Evolutionary conservation across 2,329 filamentous ascomycete genomes (phyloP), one percentile per base, ranked within the genome.

Genomic region (Neobulgaria alba): DNA sequence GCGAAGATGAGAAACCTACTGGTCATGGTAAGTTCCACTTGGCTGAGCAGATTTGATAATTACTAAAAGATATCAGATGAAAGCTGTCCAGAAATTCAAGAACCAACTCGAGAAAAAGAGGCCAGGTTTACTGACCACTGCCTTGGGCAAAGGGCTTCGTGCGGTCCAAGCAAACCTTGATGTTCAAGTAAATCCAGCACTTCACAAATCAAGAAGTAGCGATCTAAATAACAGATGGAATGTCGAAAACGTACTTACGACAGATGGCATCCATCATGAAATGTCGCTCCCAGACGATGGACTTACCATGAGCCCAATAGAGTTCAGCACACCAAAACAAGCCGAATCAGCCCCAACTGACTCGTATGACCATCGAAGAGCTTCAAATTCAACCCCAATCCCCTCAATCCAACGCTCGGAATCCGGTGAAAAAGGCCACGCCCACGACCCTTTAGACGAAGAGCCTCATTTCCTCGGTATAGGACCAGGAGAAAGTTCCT

Each of bases 51-150:
- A 26, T 26, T 26, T 26, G 7, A 26, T 7, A 7, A 26, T 26
- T 26, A 26, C 12, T 12, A 26, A 26, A 21, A 36, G 31, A 19
- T 42, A 12, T 3, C 48, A 87, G 81, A 84, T 96, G 70, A 92
- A 86, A 75, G 92, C 89, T 3, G 90, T 93, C 30, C 80, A 82
- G 48, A 85, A 83, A 43, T 95, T 96, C 68, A 95, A 93, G 60
- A 67, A 74, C 37, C 69, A 93, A 7, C 65, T 92, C 20, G 68
- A 75, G 48, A 66, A 69, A 42, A 72, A 70, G 45, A 68, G 72
- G 52, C 66, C 73, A 19, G 39, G 38, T 9, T 64, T 68, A 19
- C 67, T 80, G 53, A 71, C 77, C 45, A 73, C 72, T 32, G 74
- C 80, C 21, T 66, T 82, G 14, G 77, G 76, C 3, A 67, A 69